phyloP scores from a whole-genome alignment of 768 basidiomycete species.

The Hirschioporus abietinus region DNA sequence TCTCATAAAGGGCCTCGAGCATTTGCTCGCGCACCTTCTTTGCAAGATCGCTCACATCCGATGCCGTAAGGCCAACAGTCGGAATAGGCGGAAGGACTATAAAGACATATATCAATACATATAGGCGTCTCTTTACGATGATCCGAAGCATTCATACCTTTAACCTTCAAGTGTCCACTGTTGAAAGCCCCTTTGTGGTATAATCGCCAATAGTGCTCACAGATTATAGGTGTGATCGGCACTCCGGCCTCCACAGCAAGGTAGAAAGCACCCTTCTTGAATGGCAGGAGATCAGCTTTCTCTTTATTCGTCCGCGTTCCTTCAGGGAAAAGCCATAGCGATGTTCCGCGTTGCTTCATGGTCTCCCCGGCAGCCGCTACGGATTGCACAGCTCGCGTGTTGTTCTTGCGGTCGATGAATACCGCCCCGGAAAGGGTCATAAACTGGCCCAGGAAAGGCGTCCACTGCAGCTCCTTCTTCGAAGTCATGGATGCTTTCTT shows the following conservation, averaged over 20 bases:
- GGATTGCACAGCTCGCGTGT: constrained; percentile 64
- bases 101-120: constrained; percentile 7
- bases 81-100: constrained; percentile 87
- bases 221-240: constrained; percentile 87
- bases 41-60: constrained; percentile 66
- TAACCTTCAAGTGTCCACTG: constrained; percentile 70
- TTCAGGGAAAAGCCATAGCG: constrained; percentile 95
- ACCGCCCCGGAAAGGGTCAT: constrained; percentile 87
- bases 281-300: constrained; percentile 64
- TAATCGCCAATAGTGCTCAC: constrained; percentile 88
- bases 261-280: constrained; percentile 99
- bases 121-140: not conserved
- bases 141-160: constrained; percentile 49
- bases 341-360: constrained; percentile 66
- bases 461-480: constrained; percentile 83
- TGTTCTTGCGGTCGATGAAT: constrained; percentile 87
- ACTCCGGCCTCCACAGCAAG: constrained; percentile 87
- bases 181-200: constrained; percentile 78
- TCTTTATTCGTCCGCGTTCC: constrained; percentile 79
- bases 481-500: constrained; percentile 82
- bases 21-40: constrained; percentile 70
- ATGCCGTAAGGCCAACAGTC: constrained; percentile 63
- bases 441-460: constrained; percentile 82
- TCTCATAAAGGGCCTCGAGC: constrained; percentile 70
- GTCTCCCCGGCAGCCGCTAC: constrained; percentile 70